These are phyloP conservation scores for Lasiodiplodia sp. DNA, from an alignment of 2,329 filamentous ascomycete species.

Conservation along the genomic window DNA sequence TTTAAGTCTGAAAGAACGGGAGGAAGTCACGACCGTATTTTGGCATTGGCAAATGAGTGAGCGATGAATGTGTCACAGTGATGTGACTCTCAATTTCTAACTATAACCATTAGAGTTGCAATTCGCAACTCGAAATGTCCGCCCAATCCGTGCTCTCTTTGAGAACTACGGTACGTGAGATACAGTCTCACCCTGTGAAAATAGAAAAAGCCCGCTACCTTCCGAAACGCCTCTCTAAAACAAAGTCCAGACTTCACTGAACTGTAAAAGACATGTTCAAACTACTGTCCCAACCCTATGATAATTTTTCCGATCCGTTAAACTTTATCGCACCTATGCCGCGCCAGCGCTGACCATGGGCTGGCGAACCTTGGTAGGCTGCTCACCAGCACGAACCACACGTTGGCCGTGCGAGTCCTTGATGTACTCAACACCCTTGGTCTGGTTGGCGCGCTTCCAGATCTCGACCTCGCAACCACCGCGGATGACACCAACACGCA, in stretches of 20 bases:
- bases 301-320: slow-evolving; percentile 9
- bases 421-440: slow-evolving; percentile 78
- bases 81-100: slow-evolving; percentile 10
- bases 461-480: slow-evolving; percentile 54
- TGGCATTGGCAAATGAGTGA: neutral
- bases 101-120: slow-evolving; percentile 2
- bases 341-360: slow-evolving; percentile 85
- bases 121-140: slow-evolving; percentile 2
- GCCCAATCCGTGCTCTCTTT: slow-evolving; percentile 3
- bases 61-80: neutral
- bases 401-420: slow-evolving; percentile 82
- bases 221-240: slow-evolving; percentile 14
- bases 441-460: slow-evolving; percentile 53
- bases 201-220: slow-evolving; percentile 9
- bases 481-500: slow-evolving; percentile 53
- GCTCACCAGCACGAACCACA: slow-evolving; percentile 84
- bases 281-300: neutral
- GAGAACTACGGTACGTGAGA: slow-evolving; percentile 4
- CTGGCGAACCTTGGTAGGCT: slow-evolving; percentile 82
- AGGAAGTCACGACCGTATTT: neutral
- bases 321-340: slow-evolving; percentile 60
- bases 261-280: slow-evolving; percentile 9
- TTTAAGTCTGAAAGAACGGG: neutral
- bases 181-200: slow-evolving; percentile 5
- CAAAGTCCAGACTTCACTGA: neutral